Conservation (phyloP, 495 filamentous ascomycete species). For the Polyplosphaeria fusca region DNA sequence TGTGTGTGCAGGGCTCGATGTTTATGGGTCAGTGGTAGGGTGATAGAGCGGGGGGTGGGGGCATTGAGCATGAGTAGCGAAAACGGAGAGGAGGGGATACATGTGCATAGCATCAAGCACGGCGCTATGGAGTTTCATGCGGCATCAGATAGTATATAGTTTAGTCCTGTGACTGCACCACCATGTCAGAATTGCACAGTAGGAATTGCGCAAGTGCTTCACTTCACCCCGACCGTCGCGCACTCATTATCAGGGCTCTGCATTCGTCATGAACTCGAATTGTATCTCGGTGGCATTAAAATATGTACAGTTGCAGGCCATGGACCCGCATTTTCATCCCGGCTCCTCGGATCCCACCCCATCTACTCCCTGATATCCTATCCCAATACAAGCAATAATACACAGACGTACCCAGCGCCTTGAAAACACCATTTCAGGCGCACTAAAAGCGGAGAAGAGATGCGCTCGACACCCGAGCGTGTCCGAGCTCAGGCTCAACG, state of each 20-base stretch:
- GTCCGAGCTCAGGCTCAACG: no score
- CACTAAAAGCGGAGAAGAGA: slow-evolving; percentile 24
- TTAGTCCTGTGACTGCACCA: no score
- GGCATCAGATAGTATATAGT: no score
- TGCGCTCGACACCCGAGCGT: no score
- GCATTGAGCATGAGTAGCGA: neutral
- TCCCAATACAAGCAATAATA: slow-evolving; percentile 28
- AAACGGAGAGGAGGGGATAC: neutral
- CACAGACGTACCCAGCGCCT: slow-evolving; percentile 31
- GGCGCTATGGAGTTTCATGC: slow-evolving; percentile 10
- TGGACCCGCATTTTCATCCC: neutral
- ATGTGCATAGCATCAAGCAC: neutral
- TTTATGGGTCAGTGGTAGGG: slow-evolving; percentile 20
- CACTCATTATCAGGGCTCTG: no score
- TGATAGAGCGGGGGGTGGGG: no score
- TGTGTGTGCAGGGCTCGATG: slow-evolving; percentile 6
- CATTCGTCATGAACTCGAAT: no score
- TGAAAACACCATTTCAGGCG: slow-evolving; percentile 17
- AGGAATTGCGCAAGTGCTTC: no score
- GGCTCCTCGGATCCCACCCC: neutral
- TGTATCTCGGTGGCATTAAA: slow-evolving; percentile 22
- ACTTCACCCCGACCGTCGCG: no score
- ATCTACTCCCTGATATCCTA: slow-evolving; percentile 9
- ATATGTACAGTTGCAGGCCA: slow-evolving; percentile 19
- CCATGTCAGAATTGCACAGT: no score